Base-by-base conservation (phyloP, 148 eudicot species). In the Beta vulgaris region DNA sequence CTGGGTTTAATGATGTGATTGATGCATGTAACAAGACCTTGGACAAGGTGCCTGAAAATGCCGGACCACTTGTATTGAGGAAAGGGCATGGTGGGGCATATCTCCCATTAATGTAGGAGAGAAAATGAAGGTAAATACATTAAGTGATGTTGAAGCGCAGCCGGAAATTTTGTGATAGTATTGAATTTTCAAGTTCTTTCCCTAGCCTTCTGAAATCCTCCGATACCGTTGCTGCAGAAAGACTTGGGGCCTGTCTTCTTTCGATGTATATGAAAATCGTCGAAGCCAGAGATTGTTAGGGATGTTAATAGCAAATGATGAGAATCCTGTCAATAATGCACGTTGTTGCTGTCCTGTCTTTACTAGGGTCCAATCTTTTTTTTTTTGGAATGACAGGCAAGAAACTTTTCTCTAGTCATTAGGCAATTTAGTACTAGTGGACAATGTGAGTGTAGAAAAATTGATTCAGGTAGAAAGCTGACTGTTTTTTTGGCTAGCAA, bases 41-140 rank as follows among this genome's bases (percentile, higher is more conserved):
- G 74, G 99, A 95, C 82, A 92, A 83, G 77, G 99, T 95, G 67
- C 99, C 97, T n/a, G 97, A 95, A 59, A 89, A 83, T 80, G 96
- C 90, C 0, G 99, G 92, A 36, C 99, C 97, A 10, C 89, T 95
- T 63, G 96, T 95, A 72, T 77, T 95, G 68, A 89, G 97, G 86
- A 92, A 86, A 89, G 99, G 99, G 29, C 99, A 95, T 74, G 99
- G 99, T 48, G 99, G 99, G 78, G 92, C 90, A 12, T 95, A 95
- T 78, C 97, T 95, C 31, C 99, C 99, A n/a, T 76, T 95, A 75
- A 91, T 72, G 53, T 81, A 81, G 80, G 34, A 57, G 55, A 46
- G 34, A 40, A 36, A 40, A 7, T n/a, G 46, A 73, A 25, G 68
- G 64, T 21, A 25, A 51, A 44, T 14, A 34, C 25, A n/a, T n/a